phyloP scores from a whole-genome alignment of 1,139 yeast species.

The Geotrichum macrosporum region DNA sequence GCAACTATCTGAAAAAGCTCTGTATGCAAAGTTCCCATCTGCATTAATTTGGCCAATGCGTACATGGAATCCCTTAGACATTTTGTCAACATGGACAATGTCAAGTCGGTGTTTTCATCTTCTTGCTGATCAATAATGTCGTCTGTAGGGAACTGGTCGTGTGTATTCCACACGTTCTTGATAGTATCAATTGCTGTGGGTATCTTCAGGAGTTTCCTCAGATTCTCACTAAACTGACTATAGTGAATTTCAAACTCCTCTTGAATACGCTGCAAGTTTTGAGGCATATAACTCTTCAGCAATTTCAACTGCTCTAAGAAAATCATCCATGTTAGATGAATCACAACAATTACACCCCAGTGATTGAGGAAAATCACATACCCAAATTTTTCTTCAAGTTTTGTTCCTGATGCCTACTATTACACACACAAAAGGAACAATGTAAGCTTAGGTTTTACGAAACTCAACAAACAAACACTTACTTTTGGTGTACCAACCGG shows the following conservation, averaged over 20 bases:
- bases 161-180: neutral
- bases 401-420: neutral
- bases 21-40: slow-evolving; percentile 14
- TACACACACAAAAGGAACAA: no score
- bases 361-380: neutral
- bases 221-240: neutral
- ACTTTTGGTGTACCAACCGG: neutral
- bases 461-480: neutral
- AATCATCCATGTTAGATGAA: neutral
- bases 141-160: no score
- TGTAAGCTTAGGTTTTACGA: neutral
- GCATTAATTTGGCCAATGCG: slow-evolving; percentile 14
- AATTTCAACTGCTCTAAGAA: slow-evolving; percentile 16
- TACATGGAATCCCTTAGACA: slow-evolving; percentile 1
- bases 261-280: slow-evolving; percentile 6
- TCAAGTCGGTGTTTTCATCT: neutral
- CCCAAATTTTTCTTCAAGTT: neutral
- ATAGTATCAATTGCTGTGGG: neutral
- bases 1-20: slow-evolving; percentile 18
- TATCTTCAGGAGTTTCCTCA: neutral
- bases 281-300: slow-evolving; percentile 14
- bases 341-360: neutral
- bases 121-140: no score
- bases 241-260: slow-evolving; percentile 12
- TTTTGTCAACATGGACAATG: neutral